Base-by-base conservation (phyloP, 106 monocot genomes). In the Chionographis japonica region DNA sequence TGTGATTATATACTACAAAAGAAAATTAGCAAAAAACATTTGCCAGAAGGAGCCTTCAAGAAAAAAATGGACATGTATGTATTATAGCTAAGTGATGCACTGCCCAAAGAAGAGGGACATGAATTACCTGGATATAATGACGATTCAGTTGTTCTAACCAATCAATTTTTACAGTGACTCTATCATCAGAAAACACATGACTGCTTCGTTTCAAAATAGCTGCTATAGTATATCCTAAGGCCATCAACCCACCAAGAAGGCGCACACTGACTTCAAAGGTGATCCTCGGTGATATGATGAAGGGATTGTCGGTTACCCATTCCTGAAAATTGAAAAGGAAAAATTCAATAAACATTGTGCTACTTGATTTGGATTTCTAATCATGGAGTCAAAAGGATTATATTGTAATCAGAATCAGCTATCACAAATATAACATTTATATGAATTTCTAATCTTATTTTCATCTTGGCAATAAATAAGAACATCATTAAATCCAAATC, bases 201-300 rank as follows among this genome's bases (percentile, higher is more conserved):
- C 92, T 97, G 64, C 83, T 92, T 72, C 97, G 80, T 82, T 97
- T 97, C 46, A 97, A 69, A 72, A 92, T 92, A 43, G 92, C 62
- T 64, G 97, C 97, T 66, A 92, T 97, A 50, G 81, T 97, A 66
- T 97, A 97, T 2, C 97, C 97, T 43, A 97, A 80, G 5, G 97
- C 92, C 92, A 97, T 97, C 75, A 97, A 74, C 4, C 97, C 97
- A 68, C 97, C 97, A 70, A 97, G 89, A 83, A 97, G 97, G 37
- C 97, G 84, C 41, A 97, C 97, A 53, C 89, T 92, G 41, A 92
- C 92, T 92, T 92, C 92, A 82, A 97, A 97, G 66, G 92, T 92
- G 61, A 97, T 97, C 54, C 97, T 81, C 37, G 97, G 92, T 60
- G 97, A 97, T 78, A 97, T 97, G 51, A 97, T 97, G 53, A 97